Evolutionary conservation across 148 eudicot genomes (phyloP), one percentile per base, ranked within the genome.

Genomic region (Rhododendron griersonianum): DNA sequence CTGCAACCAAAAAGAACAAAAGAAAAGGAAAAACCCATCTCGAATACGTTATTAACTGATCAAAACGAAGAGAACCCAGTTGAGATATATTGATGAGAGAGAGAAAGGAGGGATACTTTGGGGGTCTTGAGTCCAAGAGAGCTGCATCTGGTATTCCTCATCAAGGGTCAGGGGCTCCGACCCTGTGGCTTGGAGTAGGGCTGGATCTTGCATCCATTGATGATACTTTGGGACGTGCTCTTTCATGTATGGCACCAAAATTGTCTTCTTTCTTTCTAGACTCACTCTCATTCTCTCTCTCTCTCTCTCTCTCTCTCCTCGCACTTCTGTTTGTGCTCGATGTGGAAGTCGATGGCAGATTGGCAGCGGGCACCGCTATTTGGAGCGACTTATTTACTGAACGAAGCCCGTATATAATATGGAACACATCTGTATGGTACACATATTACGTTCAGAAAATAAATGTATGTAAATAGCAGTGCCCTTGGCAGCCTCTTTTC

Each of bases 51-150:
- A 57, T 53, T 30, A 11, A 78, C 67, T 47, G 39, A 78, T 7
- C 16, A 69, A 48, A 47, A 63, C 44, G 67, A 83, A 45, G 57
- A 48, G 21, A 25, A 39, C 67, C 39, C 53, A 83, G 37, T 35
- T 30, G 69, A 28, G 16, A 83, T 0, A 47, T 39, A 13, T 15
- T 30, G 85, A 63, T 44, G 45, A 35, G 84, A 55, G 21, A 33
- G 50, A 81, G 45, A 30, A 74, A n/a, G 55, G 45, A 25, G 37
- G 11, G 53, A 19, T 87, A 96, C 98, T 96, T 74, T 86, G 84
- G 78, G 98, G 93, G 86, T 96, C 98, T 88, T 92, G 98, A 81
- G 92, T 88, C 99, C 99, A 96, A n/a, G 99, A 90, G 84, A 93
- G 91, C 87, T 95, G 99, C 98, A 96, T 96, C 39, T 93, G 91